Evolutionary conservation across 495 filamentous ascomycete genomes (phyloP).

Genomic region (Pyronema domesticum): DNA sequence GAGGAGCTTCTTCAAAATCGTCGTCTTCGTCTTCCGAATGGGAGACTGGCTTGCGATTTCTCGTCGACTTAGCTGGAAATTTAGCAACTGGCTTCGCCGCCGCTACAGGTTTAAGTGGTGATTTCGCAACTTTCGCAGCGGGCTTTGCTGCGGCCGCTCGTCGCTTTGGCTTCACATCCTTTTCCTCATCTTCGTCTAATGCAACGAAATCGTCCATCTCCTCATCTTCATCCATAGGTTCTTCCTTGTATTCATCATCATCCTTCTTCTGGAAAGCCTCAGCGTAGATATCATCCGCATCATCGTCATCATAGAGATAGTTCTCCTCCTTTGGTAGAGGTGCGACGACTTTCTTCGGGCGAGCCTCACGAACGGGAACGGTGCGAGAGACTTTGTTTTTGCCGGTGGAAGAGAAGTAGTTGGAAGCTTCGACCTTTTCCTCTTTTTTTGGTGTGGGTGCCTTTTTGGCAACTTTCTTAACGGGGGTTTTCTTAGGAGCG

Average conservation of each 20-base stretch:
- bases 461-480: constrained; percentile 2
- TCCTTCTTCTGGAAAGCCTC: constrained; percentile 22
- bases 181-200: constrained; percentile 1
- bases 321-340: constrained; percentile 12
- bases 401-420: constrained; percentile 16
- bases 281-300: constrained; percentile 22
- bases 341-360: constrained; percentile 10
- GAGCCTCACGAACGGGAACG: constrained; percentile 9
- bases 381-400: constrained; percentile 22
- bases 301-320: constrained; percentile 20
- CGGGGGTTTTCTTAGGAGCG: constrained; percentile 1
- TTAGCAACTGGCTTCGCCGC: no score
- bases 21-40: constrained; percentile 29
- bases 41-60: constrained; percentile 32
- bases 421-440: constrained; percentile 14
- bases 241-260: constrained; percentile 18
- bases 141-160: constrained; percentile 23
- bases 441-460: constrained; percentile 8
- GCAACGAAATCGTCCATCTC: constrained; percentile 20
- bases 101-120: no score
- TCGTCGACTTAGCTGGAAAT: constrained; percentile 8
- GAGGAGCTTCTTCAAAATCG: constrained; percentile 27
- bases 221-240: constrained; percentile 6
- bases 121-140: constrained; percentile 25
- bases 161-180: constrained; percentile 11